Base-by-base conservation (phyloP, 1,284 basidiomycete species). In the Cryptococcus neoformans region DNA sequence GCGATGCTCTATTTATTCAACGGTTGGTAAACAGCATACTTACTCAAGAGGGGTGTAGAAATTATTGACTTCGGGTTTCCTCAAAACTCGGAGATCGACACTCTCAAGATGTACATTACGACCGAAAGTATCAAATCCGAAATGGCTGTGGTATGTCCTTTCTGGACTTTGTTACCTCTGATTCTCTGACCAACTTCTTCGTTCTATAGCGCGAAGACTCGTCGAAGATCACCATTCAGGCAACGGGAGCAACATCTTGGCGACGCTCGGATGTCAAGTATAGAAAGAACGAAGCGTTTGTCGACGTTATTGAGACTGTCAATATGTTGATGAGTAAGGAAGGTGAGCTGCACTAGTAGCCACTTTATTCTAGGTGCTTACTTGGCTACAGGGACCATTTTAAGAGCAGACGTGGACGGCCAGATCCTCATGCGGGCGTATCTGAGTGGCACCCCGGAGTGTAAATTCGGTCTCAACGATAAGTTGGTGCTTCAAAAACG, bases 51-150 rank as follows among this genome's bases (percentile, higher is more conserved):
- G 21, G 1, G 34, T 28, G 40, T 74, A 96, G 94, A 99, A 79
- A 96, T 98, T 74, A 87, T 92, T 71, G 95, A 99, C 79, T 99
- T 98, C 79, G 95, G 96, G 44, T 99, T 95, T 79, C 95, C 95
- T n/a, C 96, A 99, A 76, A 99, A 97, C 75, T 95, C 92, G 63
- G 95, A 99, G 77, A 92, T 90, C 48, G 94, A 98, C 75, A 96
- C 95, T 4, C 82, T 99, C 47, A 99, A 99, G 80, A 89, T 90
- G 68, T 97, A 97, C 75, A 98, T 99, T 62, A 98, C 95, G 14
- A 98, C 94, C 0, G 95, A 99, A 78, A 92, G 92, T 62, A 87
- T 99, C 54, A 89, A 96, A 64, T 92, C 90, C 2, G 83, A 73
- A 79, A 87, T 74, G 81, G 87, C 67, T 79, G 87, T 90, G 52